These are phyloP conservation scores for Torulaspora delbrueckii DNA, from an alignment of 805 yeast genomes.

Conservation along the genomic window DNA sequence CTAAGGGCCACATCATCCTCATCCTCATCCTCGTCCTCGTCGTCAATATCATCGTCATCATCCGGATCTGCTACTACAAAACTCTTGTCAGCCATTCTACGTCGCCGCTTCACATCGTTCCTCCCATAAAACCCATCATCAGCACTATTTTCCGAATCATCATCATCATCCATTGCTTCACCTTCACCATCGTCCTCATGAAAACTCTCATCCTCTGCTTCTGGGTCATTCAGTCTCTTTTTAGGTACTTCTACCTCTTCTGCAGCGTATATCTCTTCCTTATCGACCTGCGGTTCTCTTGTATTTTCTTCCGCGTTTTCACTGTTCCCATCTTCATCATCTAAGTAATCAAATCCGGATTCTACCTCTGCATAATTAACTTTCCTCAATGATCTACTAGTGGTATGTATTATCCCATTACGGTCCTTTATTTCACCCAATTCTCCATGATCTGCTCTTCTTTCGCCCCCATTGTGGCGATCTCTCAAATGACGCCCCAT, in stretches of 20 bases:
- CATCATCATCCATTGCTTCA: constrained; percentile 35
- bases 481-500: constrained; percentile 17
- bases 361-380: constrained; percentile 38
- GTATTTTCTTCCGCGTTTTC: constrained; percentile 5
- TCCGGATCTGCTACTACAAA: constrained; percentile 31
- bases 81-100: constrained; percentile 21
- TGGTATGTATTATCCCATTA: constrained; percentile 29
- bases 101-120: constrained; percentile 14
- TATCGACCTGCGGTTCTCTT: constrained; percentile 16
- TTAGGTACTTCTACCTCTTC: constrained; percentile 10
- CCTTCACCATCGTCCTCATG: constrained; percentile 34
- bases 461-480: constrained; percentile 11
- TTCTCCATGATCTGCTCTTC: constrained; percentile 11
- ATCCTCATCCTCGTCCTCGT: constrained; percentile 19
- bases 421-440: constrained; percentile 26
- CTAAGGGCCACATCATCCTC: constrained; percentile 5
- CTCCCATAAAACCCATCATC: constrained; percentile 21
- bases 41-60: constrained; percentile 28
- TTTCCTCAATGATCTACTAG: constrained; percentile 33
- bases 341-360: constrained; percentile 30
- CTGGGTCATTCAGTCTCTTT: constrained; percentile 12
- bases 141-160: constrained; percentile 34
- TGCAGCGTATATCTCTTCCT: constrained; percentile 14
- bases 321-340: constrained; percentile 19
- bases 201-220: constrained; percentile 34